Evolutionary conservation across 129 eudicot genomes (phyloP), one percentile per base, ranked within the genome.

Genomic region (Oenanthe sinensis): DNA sequence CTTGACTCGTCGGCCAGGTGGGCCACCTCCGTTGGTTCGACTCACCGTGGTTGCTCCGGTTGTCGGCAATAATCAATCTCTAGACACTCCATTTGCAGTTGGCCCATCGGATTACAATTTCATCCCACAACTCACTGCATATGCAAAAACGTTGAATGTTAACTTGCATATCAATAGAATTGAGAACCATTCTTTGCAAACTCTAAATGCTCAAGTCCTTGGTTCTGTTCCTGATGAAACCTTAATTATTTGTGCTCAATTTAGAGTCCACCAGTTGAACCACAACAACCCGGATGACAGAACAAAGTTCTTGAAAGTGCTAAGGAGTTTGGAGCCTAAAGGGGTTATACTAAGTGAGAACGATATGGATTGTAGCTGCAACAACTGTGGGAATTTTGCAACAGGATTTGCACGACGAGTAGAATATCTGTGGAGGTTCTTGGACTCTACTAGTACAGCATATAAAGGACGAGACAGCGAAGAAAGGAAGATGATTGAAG

Each of bases 391-490:
- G 2, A 87, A 82, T 75, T 92, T 90, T 52, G 90, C 90, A 17
- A 81, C 89, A 3, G 93, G 90, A 24, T 92, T 92, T 26, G 77
- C 91, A 3, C 78, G 87, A 79, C 83, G 85, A 75, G 89, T 88
- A 71, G 97, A 90, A 48, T 84, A 80, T 79, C 76, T 92, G 44
- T 92, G 96, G 96, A 86, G 91, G 49, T 90, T 92, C 71, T 78
- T 92, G 85, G 97, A 92, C 77, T 90, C 97, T 16, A 86, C 97
- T 1, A 88, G 97, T 69, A 90, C 80, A 39, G 97, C 97, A 8
- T 92, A 82, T 76, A 92, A 92, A 87, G 96, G 97, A 37, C 85
- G 97, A 14, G 97, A 92, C 60, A 92, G 88, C 75, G 97, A 90
- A 1, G 97, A 92, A 77, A 86, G 97, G 80, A 90, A 88, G 78